Conservation (phyloP, 805 yeast genomes). For the Torulaspora quercuum region DNA sequence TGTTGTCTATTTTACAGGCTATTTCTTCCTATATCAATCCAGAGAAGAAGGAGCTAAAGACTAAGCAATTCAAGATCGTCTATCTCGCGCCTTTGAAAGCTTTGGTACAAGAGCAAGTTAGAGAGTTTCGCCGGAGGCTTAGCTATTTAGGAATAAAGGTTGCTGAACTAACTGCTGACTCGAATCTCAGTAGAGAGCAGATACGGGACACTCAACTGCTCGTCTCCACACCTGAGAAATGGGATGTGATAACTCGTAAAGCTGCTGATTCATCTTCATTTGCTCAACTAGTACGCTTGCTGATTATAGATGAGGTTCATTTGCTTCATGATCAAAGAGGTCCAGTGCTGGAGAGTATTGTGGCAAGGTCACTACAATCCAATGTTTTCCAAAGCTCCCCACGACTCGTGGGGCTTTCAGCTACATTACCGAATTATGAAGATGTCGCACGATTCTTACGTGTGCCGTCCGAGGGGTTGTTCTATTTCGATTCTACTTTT, state of each 20-base stretch:
- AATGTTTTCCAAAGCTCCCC: constrained; percentile 46
- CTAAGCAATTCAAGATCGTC: constrained; percentile 66
- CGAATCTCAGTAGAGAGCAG: constrained; percentile 70
- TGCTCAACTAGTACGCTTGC: constrained; percentile 58
- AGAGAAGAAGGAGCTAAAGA: constrained; percentile 47
- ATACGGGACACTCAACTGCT: constrained; percentile 74
- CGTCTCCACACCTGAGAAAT: constrained; percentile 94
- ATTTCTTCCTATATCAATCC: constrained; percentile 50
- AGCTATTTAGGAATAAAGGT: constrained; percentile 63
- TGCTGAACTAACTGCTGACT: constrained; percentile 88
- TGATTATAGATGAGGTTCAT: constrained; percentile 91
- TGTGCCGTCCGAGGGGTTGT: constrained; percentile 62
- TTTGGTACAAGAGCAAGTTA: constrained; percentile 88
- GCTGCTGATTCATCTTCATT: constrained; percentile 60
- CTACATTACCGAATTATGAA: constrained; percentile 82
- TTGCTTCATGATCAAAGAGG: constrained; percentile 92
- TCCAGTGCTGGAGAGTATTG: constrained; percentile 86
- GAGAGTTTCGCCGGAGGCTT: constrained; percentile 75
- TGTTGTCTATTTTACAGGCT: constrained; percentile 69
- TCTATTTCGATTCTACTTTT: constrained; percentile 76
- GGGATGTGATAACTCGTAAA: constrained; percentile 95
- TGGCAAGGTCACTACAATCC: constrained; percentile 57
- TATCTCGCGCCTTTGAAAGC: constrained; percentile 94
- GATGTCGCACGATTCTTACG: constrained; percentile 82
- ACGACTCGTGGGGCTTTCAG: constrained; percentile 82